A percentile compares a stretch with the other conserved stretches of the same genome.
Evolutionary conservation across 2,329 filamentous ascomycete genomes (phyloP).

Genomic region (Coleophoma cylindrospora): DNA sequence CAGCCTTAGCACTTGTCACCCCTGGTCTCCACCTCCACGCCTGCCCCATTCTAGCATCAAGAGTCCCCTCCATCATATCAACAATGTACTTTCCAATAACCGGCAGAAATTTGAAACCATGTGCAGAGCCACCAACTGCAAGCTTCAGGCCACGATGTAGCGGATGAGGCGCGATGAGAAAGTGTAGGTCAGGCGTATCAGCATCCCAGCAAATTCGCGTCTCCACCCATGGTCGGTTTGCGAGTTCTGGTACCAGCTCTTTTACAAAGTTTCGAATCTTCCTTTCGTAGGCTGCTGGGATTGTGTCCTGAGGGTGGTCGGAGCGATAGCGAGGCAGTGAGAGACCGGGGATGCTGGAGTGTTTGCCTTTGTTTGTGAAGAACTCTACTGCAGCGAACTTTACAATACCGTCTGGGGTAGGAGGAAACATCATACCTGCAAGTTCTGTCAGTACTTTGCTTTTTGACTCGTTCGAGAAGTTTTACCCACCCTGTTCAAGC

Average conservation of each 20-base stretch:
- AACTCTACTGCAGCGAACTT: background rate
- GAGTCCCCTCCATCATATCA: conserved; percentile 26
- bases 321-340: background rate
- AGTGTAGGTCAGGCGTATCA: conserved; percentile 53
- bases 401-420: background rate
- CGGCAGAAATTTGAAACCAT: conserved; percentile 39
- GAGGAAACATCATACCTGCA: background rate
- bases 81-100: conserved; percentile 34
- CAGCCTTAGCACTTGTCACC: background rate
- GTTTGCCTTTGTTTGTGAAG: background rate
- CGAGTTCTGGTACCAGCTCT: background rate
- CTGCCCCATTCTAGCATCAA: conserved; percentile 32
- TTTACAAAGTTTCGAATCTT: background rate
- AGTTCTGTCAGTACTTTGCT: background rate
- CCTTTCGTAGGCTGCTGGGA: background rate
- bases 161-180: conserved; percentile 50
- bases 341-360: background rate
- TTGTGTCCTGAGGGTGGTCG: background rate
- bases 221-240: background rate
- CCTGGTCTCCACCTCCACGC: conserved; percentile 40
- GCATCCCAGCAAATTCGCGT: conserved; percentile 33
- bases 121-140: conserved; percentile 37
- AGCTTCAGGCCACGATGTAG: conserved; percentile 32
- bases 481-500: background rate
- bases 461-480: background rate